Evolutionary conservation across 78 protist species (phyloP), one percentile per base, ranked within the genome.

Genomic region (Creolimax fragrantissima): DNA sequence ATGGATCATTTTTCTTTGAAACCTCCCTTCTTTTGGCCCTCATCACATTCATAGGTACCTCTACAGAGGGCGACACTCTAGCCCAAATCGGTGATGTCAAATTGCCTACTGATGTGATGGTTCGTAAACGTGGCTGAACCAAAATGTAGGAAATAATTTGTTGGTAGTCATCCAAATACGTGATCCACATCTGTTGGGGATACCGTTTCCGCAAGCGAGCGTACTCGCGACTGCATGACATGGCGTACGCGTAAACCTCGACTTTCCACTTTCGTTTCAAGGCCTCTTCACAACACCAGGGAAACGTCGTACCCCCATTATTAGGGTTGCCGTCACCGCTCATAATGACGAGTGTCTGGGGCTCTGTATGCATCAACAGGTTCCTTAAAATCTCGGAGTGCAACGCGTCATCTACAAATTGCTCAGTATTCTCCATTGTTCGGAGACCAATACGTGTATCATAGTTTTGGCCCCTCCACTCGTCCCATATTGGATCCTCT

Each of bases 271-370:
- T 24, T 6, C 86, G 86, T 41, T 83, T 83, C 44, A 6, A 11
- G 41, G 86, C 86, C 7, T 83, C 86, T 24, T 83, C 35, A 24
- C 86, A 83, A 41, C 86, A 83, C 86, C 86, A 83, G 41, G 86
- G 86, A 41, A 83, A 83, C 7, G 86, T 83, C 5, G 86, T 83
- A 17, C 86, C 86, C 5, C 86, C 86, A 5, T 24, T 24, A 41
- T 83, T 83, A 11, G 86, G 86, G 86, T 83, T 83, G 6, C 86
- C 86, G 7, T 83, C 86, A 11, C 86, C 86, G 37, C 86, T 83
- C 44, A 83, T 32, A 6, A 83, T 35, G 86, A 83, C 86, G 7
- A 83, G 86, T 83, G 86, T 83, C 7, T 83, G 86, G 44, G 86
- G 86, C 7, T 5, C 5, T 41, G 35, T 5, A 41, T 83, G 5